Evolutionary conservation across 1,284 basidiomycete species (phyloP).

Genomic region (Trichosporon coremiiforme): DNA sequence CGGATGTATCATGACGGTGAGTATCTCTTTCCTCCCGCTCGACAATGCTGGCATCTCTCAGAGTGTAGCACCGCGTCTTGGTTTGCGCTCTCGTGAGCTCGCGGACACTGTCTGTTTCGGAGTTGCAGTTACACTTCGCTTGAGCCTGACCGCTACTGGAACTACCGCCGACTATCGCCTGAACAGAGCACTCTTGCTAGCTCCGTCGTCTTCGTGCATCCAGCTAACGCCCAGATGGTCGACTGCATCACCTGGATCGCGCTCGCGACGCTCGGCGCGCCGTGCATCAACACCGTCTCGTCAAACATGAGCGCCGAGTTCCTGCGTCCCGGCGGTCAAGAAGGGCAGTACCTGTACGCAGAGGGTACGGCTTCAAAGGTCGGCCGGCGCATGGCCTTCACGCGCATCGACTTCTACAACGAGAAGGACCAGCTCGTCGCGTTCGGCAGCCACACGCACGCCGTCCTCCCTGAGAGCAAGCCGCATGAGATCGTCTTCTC

Average conservation of each 20-base stretch:
- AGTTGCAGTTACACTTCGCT: too few relatives aligned
- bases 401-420: slow-evolving; percentile 25
- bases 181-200: too few relatives aligned
- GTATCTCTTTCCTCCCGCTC: background rate
- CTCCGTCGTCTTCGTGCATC: too few relatives aligned
- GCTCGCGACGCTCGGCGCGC: slow-evolving; percentile 23
- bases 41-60: too few relatives aligned
- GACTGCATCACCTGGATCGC: slow-evolving; percentile 31
- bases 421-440: slow-evolving; percentile 24
- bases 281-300: slow-evolving; percentile 20
- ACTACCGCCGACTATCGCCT: too few relatives aligned
- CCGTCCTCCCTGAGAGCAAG: background rate
- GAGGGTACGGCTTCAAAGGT: slow-evolving; percentile 22
- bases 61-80: too few relatives aligned
- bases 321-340: slow-evolving; percentile 23
- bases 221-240: slow-evolving; percentile 26
- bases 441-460: slow-evolving; percentile 28
- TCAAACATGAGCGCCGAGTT: slow-evolving; percentile 31
- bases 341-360: slow-evolving; percentile 24
- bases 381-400: slow-evolving; percentile 27
- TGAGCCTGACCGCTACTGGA: too few relatives aligned
- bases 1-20: slow-evolving; percentile 27
- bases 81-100: too few relatives aligned
- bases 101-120: too few relatives aligned
- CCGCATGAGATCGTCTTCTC: slow-evolving; percentile 22